A percentile compares a stretch with the other conserved stretches of the same genome.
Conservation (phyloP, 192 early-diverging fungal genomes). For the Rhizoclosmatium sp. region DNA sequence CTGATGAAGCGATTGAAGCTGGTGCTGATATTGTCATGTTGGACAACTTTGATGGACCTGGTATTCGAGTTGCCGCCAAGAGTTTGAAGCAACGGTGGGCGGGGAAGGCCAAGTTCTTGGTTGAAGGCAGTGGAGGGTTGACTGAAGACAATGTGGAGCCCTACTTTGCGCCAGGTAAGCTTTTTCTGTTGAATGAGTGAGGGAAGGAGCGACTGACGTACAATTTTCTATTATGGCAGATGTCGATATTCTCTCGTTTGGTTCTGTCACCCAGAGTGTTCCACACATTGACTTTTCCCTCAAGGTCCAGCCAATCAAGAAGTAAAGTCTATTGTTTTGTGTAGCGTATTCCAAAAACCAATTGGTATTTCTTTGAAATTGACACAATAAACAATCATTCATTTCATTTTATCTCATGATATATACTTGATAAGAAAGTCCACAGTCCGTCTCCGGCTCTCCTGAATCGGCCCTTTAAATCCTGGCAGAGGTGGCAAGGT, state of each 20-base stretch:
- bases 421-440: neutral
- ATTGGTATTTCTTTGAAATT: neutral
- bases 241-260: conserved; percentile 93
- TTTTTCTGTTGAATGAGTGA: neutral
- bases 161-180: conserved; percentile 82
- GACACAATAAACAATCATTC: neutral
- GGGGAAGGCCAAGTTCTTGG: conserved; percentile 66
- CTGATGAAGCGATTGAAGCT: conserved; percentile 92
- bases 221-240: conserved; percentile 42
- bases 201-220: conserved; percentile 12
- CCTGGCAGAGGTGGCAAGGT: no score
- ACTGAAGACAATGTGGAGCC: conserved; percentile 81
- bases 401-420: neutral
- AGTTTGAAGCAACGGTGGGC: conserved; percentile 81
- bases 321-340: neutral
- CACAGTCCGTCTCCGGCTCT: no score
- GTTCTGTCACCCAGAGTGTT: conserved; percentile 91
- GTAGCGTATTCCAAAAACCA: no score
- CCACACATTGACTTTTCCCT: conserved; percentile 97
- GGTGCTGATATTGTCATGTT: conserved; percentile 99
- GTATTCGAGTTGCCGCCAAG: conserved; percentile 68
- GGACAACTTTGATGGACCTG: conserved; percentile 87
- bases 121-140: conserved; percentile 97
- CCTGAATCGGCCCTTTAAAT: no score
- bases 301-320: conserved; percentile 71